Base-by-base conservation (phyloP, 1,139 yeast species). In the Pichia sp. region DNA sequence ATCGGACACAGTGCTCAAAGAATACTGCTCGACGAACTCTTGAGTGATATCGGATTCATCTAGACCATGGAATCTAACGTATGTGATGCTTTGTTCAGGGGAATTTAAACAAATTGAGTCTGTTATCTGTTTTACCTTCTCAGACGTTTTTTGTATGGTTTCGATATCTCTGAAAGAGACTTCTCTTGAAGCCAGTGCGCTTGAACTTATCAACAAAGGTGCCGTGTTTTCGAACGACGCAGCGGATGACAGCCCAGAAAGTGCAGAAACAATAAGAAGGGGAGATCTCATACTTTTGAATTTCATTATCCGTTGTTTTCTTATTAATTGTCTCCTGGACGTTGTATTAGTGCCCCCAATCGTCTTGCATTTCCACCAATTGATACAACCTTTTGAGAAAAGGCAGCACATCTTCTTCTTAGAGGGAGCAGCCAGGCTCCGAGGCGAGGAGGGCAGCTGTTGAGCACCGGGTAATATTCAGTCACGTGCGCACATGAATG, bases 161-260 rank as follows among this genome's bases (percentile, higher is more conserved):
- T 49, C 54, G 13, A 57, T 45, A 6, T 45, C 48, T 8, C 45
- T 46, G 4, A 45, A 45, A 7, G 45, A 15, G 5, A 47, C 10
- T n/a, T 10, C 15, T 7, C 31, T 7, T 7, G 48, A 38, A 29
- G 16, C n/a, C 13, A 46, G 32, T 4, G 43, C 46, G 8, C 26
- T 38, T 4, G 63, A 59, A 13, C 59, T 50, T 34, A 62, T 58
- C 38, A 63, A 53, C 15, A 65, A 46, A 10, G 68, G 68, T 5
- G 67, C 62, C 2, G 68, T 59, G 54, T 65, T 65, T 41, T 61
- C 58, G 52, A 61, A 65, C 3, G 66, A 64, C 15, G 54, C 15
- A 11, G 50, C 54, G 11, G 47, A 45, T 16, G 40, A 41, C 42
- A 52, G n/a, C 6, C 32, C 15, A 13, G 26, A 43, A 34, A 44